Base-by-base conservation (phyloP, 75 land plant species). In the Cryptomeria japonica region DNA sequence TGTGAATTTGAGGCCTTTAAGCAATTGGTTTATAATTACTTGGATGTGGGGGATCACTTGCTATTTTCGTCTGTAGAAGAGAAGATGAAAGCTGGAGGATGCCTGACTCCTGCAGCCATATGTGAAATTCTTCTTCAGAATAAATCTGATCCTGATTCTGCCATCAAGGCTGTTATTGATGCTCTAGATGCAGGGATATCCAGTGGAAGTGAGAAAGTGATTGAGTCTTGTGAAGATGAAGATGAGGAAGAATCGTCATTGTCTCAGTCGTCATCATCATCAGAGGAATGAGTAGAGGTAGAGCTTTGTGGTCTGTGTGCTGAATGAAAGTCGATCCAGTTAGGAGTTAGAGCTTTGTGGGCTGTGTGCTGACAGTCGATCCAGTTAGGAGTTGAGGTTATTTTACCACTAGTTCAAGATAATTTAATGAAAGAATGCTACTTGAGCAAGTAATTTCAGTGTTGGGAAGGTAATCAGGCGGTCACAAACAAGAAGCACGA, bases 61-160 rank as follows among this genome's bases (percentile, higher is more conserved):
- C 41, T 88, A 38, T 94, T 93, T 85, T 91, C 89, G 0, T 55
- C 32, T 2, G 86, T 95, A 32, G 90, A 91, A 80, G 84, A 78
- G 86, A 68, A 86, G 31, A 84, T 89, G 83, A 92, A 94, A 14
- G 91, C 93, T 25, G 93, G 91, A 2, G 93, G 88, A 36, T 73
- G 47, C 34, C 87, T 95, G 77, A 92, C 97, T 32, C 94, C 96
- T 34, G 97, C 97, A 22, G 93, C 92, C 58, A 89, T 95, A 7
- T 92, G 93, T 36, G 97, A 96, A 84, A 89, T 93, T 58, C 83
- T 93, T 64, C 83, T 93, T 16, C 80, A 91, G 89, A 88, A 89
- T 51, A 42, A 89, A 36, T 39, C 84, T 7, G 88, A 93, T 44
- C 88, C 90, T 11, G 90, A 89, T 38, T 86, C 77, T 58, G 94